Base-by-base conservation (phyloP, 345 rosid genomes). In the Populus simonii region DNA sequence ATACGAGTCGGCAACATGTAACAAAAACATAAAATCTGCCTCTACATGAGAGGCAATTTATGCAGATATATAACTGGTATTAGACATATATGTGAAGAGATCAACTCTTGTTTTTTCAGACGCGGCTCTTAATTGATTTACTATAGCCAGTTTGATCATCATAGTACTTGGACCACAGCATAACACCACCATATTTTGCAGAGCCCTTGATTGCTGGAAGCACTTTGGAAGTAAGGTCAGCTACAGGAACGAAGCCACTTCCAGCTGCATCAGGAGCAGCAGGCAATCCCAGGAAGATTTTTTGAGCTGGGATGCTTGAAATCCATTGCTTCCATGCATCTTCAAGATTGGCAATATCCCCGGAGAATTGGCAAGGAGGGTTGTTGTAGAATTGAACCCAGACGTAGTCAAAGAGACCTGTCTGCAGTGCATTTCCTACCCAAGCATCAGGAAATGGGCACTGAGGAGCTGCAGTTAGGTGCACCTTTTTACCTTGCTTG, bases 401-500 rank as follows among this genome's bases (percentile, higher is more conserved):
- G 45, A 77, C 67, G 23, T 62, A 72, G 76, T 78, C 76, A 7
- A 78, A 66, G 35, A 78, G 66, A 8, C 81, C 57, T 25, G 68
- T 77, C 27, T 16, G 11, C 0, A 77, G 61, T 13, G 74, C 80
- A 38, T 43, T 27, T 55, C 63, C 76, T 11, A 72, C 25, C 72
- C 59, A 51, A 22, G 72, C 72, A 66, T 66, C 76, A 38, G 72
- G 76, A 51, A 72, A 66, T 36, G 81, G 76, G 67, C 72, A 72
- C 18, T 72, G 55, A 4, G 81, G 73, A 10, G 74, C 68, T 39
- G 67, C 73, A 38, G 68, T 8, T 41, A 53, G 25, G 62, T 43
- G 65, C 8, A 74, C 62, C 62, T 74, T 74, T 39, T 66, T 66
- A 12, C 78, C 78, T 47, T 75, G 66, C 43, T 66, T 66, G 35